Conservation (phyloP, 176 grass and related monocot species). For the Avena insularis region DNA sequence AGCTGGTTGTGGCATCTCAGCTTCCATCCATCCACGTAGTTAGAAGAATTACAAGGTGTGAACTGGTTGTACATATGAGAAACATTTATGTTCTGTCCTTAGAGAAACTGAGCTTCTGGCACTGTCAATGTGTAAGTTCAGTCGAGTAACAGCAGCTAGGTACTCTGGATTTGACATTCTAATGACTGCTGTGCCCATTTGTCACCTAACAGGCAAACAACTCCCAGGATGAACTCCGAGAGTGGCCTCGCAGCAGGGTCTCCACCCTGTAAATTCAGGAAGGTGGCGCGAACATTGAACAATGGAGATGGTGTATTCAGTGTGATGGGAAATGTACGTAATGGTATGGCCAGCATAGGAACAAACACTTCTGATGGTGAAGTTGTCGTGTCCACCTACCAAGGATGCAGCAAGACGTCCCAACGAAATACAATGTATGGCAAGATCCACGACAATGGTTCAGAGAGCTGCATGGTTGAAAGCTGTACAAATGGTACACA, state of each 20-base stretch:
- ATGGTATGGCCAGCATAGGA: not conserved
- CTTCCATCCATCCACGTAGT: not conserved
- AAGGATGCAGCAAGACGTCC: constrained; percentile 34
- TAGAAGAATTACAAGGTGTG: not conserved
- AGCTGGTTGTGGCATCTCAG: not conserved
- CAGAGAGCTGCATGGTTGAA: constrained; percentile 23
- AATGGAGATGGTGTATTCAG: not conserved
- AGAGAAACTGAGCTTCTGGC: not conserved
- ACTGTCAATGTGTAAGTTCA: not conserved
- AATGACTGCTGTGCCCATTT: not conserved
- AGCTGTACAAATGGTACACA: constrained; percentile 41
- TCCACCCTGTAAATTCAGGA: too few relatives aligned
- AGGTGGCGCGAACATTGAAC: not conserved
- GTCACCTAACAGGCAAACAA: constrained; percentile 7
- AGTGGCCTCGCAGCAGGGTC: constrained; percentile 3
- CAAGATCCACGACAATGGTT: constrained; percentile 23
- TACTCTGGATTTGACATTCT: not conserved
- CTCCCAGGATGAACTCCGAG: not conserved
- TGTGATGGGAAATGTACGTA: not conserved
- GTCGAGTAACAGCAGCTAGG: not conserved
- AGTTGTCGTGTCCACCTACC: constrained; percentile 14
- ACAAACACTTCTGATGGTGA: not conserved
- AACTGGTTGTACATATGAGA: not conserved
- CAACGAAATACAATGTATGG: constrained; percentile 15
- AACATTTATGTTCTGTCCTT: not conserved